Conservation (phyloP, 371 early-diverging fungal genomes). For the Mortierella sp. region DNA sequence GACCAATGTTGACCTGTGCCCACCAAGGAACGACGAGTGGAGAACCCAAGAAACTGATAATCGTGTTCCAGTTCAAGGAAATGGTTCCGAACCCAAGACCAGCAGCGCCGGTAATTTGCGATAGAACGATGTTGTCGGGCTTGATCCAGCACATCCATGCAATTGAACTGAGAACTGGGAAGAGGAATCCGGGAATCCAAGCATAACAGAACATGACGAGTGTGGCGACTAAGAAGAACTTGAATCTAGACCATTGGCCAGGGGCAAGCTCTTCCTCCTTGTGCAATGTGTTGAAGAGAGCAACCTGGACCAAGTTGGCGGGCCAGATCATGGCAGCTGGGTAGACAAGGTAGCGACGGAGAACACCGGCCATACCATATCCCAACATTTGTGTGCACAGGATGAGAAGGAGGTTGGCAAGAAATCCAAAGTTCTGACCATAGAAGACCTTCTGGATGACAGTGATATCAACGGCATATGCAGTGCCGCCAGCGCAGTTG, state of each 20-base stretch:
- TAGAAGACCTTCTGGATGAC: slow-evolving; percentile 73
- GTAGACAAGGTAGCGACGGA: slow-evolving; percentile 76
- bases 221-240: slow-evolving; percentile 69
- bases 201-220: slow-evolving; percentile 57
- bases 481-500: slow-evolving; percentile 67
- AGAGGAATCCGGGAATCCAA: slow-evolving; percentile 61
- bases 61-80: slow-evolving; percentile 78
- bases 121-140: slow-evolving; percentile 53
- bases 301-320: too few species aligned
- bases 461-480: slow-evolving; percentile 79
- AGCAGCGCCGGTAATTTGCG: slow-evolving; percentile 55
- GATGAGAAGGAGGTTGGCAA: slow-evolving; percentile 66
- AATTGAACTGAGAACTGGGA: slow-evolving; percentile 67
- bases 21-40: slow-evolving; percentile 71
- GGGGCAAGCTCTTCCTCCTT: too few species aligned
- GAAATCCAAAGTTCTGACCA: slow-evolving; percentile 66
- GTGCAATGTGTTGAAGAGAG: too few species aligned
- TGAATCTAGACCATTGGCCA: slow-evolving; percentile 72
- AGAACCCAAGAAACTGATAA: slow-evolving; percentile 64
- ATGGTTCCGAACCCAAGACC: slow-evolving; percentile 73
- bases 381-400: slow-evolving; percentile 78
- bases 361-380: slow-evolving; percentile 83
- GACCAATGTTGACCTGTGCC: slow-evolving; percentile 71
- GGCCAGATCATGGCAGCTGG: slow-evolving; percentile 83
- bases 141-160: too few species aligned